Evolutionary conservation across 1,139 yeast genomes (phyloP).

Genomic region (Yamadazyma atmosphaerica): DNA sequence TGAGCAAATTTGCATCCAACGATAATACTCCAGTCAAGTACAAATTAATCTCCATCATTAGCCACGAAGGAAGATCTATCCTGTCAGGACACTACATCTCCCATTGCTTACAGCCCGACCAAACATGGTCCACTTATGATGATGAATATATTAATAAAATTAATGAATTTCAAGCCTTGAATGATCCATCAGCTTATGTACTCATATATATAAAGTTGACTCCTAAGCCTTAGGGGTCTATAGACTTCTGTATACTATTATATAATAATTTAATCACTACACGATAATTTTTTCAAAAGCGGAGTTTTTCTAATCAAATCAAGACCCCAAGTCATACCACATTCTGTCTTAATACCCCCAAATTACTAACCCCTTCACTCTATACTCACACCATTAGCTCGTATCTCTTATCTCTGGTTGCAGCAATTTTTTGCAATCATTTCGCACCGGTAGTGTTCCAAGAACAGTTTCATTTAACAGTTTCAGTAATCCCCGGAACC

Average conservation of each 20-base stretch:
- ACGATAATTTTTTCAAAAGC: too few species aligned
- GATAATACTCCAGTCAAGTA: conserved; percentile 54
- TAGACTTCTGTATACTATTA: not conserved
- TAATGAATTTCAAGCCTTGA: conserved; percentile 69
- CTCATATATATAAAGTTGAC: conserved; percentile 77
- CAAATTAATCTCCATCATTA: conserved; percentile 80
- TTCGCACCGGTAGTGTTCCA: not conserved
- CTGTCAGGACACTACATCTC: conserved; percentile 93
- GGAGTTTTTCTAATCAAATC: too few species aligned
- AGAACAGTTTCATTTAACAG: too few species aligned
- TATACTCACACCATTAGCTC: too few species aligned
- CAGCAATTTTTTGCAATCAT: not conserved
- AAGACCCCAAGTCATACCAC: too few species aligned
- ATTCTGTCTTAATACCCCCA: too few species aligned
- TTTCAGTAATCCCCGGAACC: not conserved
- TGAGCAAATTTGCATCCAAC: conserved; percentile 58
- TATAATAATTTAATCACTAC: too few species aligned
- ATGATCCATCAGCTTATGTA: conserved; percentile 88
- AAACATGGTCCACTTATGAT: conserved; percentile 90
- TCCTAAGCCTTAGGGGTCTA: conserved; percentile 21
- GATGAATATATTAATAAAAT: conserved; percentile 83
- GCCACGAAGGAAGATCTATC: conserved; percentile 92
- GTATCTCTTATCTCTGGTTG: not conserved
- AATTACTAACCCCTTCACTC: too few species aligned
- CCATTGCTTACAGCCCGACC: conserved; percentile 89